phyloP scores from a whole-genome alignment of 2,329 filamentous ascomycete genomes.

The Stachybotrys chlorohalonatus region DNA sequence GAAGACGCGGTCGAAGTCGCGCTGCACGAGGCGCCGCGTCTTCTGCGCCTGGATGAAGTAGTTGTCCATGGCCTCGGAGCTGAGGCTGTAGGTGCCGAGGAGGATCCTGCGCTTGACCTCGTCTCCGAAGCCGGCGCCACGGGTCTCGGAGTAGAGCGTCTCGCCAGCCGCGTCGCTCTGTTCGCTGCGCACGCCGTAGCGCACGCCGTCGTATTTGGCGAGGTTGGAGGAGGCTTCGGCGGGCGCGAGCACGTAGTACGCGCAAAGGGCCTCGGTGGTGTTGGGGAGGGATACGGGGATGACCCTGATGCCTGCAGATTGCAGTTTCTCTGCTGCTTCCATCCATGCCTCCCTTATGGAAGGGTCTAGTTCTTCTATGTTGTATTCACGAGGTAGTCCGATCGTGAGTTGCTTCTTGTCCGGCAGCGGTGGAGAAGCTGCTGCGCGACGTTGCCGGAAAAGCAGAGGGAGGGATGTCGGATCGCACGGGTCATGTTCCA shows the following conservation, averaged over 20 bases:
- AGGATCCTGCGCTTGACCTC: slow-evolving; percentile 85
- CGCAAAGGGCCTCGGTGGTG: slow-evolving; percentile 76
- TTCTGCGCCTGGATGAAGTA: slow-evolving; percentile 94
- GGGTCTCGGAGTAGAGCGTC: slow-evolving; percentile 68
- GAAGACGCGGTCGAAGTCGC: slow-evolving; percentile 80
- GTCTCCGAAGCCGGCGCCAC: slow-evolving; percentile 66
- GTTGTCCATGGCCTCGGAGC: slow-evolving; percentile 85
- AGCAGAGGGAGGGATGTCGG: slow-evolving; percentile 58
- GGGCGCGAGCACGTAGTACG: slow-evolving; percentile 92
- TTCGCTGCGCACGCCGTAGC: slow-evolving; percentile 61
- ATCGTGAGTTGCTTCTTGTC: slow-evolving; percentile 32
- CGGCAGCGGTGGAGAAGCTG: slow-evolving; percentile 12
- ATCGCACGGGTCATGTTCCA: slow-evolving; percentile 57
- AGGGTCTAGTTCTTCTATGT: slow-evolving; percentile 69
- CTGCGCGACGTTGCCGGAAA: slow-evolving; percentile 43
- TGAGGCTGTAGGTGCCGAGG: slow-evolving; percentile 82
- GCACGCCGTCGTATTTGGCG: slow-evolving; percentile 93
- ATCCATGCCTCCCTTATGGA: slow-evolving; percentile 63
- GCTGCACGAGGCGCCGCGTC: slow-evolving; percentile 72
- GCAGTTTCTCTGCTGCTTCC: slow-evolving; percentile 48
- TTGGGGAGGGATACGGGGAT: slow-evolving; percentile 72
- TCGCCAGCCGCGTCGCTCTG: slow-evolving; percentile 45
- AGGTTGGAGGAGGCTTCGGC: slow-evolving; percentile 95
- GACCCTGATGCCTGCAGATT: slow-evolving; percentile 58
- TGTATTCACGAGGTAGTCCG: slow-evolving; percentile 68